These are phyloP conservation scores for Perilla frutescens DNA, from an alignment of 257 asterid species.

Conservation along the genomic window DNA sequence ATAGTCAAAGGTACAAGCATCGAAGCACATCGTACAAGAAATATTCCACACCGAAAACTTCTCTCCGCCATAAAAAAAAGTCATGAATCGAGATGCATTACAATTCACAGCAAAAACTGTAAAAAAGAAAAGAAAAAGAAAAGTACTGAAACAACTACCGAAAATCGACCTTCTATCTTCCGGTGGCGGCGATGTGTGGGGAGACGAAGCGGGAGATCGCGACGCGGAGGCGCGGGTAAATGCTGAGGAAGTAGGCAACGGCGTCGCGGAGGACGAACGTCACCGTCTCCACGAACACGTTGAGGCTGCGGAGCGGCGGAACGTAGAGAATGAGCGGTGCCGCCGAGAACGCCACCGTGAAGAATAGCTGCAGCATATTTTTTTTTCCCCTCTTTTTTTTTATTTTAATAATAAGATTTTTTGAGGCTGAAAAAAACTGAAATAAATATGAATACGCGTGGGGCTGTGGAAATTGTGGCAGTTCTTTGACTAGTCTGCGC, in stretches of 20 bases:
- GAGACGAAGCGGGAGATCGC: constrained; percentile 39
- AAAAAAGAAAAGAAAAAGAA: too few relatives aligned
- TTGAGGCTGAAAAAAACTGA: too few relatives aligned
- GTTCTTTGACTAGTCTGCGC: neutral
- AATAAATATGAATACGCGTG: neutral
- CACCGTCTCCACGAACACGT: constrained; percentile 36
- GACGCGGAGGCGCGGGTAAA: constrained; percentile 37
- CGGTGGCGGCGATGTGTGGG: constrained; percentile 27
- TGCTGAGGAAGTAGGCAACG: constrained; percentile 18
- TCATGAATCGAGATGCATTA: too few relatives aligned
- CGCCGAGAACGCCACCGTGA: constrained; percentile 50
- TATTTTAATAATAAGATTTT: neutral
- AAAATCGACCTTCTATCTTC: constrained; percentile 30
- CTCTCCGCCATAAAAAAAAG: neutral
- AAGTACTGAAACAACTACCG: neutral
- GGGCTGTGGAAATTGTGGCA: neutral
- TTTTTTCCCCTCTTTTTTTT: neutral
- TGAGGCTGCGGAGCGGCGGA: constrained; percentile 50
- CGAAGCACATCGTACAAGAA: constrained; percentile 13
- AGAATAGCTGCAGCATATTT: constrained; percentile 43
- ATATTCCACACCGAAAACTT: neutral
- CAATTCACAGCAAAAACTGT: neutral
- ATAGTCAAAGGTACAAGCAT: constrained; percentile 22
- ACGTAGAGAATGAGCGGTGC: constrained; percentile 46
- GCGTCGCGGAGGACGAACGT: constrained; percentile 32